Conservation (phyloP, 2,329 filamentous ascomycete species). For the Fusarium udum region DNA sequence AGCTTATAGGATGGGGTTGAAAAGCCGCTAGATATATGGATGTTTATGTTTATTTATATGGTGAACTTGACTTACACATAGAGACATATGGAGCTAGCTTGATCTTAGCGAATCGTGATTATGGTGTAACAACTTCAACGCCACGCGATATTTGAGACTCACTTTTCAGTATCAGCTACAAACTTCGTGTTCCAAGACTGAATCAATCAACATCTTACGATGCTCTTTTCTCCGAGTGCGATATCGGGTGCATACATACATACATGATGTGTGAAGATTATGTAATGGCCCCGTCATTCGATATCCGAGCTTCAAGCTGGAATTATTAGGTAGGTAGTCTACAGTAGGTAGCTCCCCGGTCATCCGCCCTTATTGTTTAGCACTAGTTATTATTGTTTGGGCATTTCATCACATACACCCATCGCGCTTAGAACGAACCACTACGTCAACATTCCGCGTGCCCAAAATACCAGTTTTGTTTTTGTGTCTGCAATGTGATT, state of each 20-base stretch:
- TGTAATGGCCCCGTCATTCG: slow-evolving; percentile 37
- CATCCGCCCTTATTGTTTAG: slow-evolving; percentile 3
- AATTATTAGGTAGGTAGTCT: neutral
- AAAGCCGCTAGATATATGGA: slow-evolving; percentile 4
- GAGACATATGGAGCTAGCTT: slow-evolving; percentile 4
- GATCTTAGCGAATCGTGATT: neutral
- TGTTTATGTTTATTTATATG: slow-evolving; percentile 4
- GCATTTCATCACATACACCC: slow-evolving; percentile 5
- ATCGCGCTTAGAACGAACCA: slow-evolving; percentile 22
- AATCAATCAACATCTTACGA: neutral
- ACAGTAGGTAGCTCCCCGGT: neutral
- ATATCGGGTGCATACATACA: slow-evolving; percentile 15
- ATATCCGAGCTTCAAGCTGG: slow-evolving; percentile 27
- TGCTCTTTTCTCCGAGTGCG: slow-evolving; percentile 9
- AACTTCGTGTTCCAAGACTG: neutral
- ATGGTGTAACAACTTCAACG: neutral
- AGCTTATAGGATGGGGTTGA: slow-evolving; percentile 6
- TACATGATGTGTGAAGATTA: slow-evolving; percentile 21
- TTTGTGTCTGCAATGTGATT: slow-evolving; percentile 34
- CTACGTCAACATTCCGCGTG: slow-evolving; percentile 32
- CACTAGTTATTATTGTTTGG: slow-evolving; percentile 16
- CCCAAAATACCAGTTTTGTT: neutral
- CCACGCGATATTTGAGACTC: neutral
- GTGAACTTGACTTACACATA: neutral
- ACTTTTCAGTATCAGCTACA: neutral